Conservation (phyloP, 257 asterid species). For the Jacaranda mimosifolia region DNA sequence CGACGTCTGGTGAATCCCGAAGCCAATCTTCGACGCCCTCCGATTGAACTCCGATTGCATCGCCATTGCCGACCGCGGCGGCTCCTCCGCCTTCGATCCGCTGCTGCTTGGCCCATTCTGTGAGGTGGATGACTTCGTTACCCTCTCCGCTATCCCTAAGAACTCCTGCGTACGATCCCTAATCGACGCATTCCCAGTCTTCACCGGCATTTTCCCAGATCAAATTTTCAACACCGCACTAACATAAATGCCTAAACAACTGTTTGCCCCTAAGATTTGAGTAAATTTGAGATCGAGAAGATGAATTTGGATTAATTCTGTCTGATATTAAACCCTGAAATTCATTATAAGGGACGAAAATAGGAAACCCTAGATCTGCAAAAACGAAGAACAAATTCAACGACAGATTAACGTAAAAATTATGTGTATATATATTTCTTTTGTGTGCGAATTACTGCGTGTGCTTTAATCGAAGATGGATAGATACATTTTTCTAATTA, state of each 20-base stretch:
- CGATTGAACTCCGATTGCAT: slow-evolving; percentile 81
- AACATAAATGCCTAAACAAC: slow-evolving; percentile 11
- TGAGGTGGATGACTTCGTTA: slow-evolving; percentile 55
- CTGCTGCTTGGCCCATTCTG: slow-evolving; percentile 69
- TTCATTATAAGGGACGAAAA: not conserved
- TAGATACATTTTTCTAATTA: not conserved
- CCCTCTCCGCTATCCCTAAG: slow-evolving; percentile 65
- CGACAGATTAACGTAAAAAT: slow-evolving; percentile 1
- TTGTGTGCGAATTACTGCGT: not conserved
- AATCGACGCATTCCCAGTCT: slow-evolving; percentile 64
- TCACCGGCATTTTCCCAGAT: slow-evolving; percentile 59
- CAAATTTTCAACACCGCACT: slow-evolving; percentile 24
- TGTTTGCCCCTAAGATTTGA: not conserved
- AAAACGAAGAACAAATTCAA: slow-evolving; percentile 11
- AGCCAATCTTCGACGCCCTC: slow-evolving; percentile 81
- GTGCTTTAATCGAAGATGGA: not conserved
- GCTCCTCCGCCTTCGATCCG: slow-evolving; percentile 56
- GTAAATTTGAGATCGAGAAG: slow-evolving; percentile 27
- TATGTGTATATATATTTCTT: not conserved
- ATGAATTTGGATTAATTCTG: slow-evolving; percentile 12
- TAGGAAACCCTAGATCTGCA: slow-evolving; percentile 27
- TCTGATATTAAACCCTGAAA: slow-evolving; percentile 39
- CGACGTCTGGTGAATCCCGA: slow-evolving; percentile 88
- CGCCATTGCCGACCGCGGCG: slow-evolving; percentile 60
- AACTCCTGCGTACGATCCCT: slow-evolving; percentile 95